Evolutionary conservation across 345 rosid species (phyloP), one percentile per base, ranked within the genome.

Genomic region (Mallotus nudiflorus): DNA sequence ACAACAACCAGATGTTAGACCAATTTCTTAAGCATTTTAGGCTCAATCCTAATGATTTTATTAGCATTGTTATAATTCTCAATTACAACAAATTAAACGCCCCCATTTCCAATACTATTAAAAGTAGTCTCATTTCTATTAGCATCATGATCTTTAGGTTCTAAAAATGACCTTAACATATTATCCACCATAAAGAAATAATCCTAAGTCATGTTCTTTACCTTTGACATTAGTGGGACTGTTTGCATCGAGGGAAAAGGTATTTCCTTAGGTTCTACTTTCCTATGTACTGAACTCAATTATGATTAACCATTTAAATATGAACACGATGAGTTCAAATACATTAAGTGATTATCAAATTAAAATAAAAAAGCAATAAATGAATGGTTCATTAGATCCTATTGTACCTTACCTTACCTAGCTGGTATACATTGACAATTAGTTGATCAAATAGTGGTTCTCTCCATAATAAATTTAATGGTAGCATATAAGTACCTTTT

Each of bases 91-190:
- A 57, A 73, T 31, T 53, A 40, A 53, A 50, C 72, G 13, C 77
- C 68, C 40, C 19, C 44, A 53, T 71, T 42, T 55, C 70, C 77
- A 40, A 63, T 42, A 40, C 65, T 75, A 18, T 69, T 65, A 48
- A 59, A 44, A 14, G 15, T 14, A 16, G 5, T 79, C 14, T 70
- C 29, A 8, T 48, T 68, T 39, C 59, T 62, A 3, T 4, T 12
- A 42, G 53, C 28, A 22, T 25, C 62, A 9, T 65, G 72, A 14
- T 70, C 85, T 3, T 85, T 84, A 40, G 79, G 74, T 19, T 74
- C 91, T 58, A 91, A 68, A 37, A 88, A 81, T 16, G 89, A 72
- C 9, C 84, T 88, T 7, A 89, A 81, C 88, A 91, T 77, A 75
- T 78, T 73, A 50, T 87, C 97, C 70, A 77, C 80, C 84, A 54